Evolutionary conservation across 768 basidiomycete species (phyloP), one percentile per base, ranked within the genome.

Genomic region (Russula sp.): DNA sequence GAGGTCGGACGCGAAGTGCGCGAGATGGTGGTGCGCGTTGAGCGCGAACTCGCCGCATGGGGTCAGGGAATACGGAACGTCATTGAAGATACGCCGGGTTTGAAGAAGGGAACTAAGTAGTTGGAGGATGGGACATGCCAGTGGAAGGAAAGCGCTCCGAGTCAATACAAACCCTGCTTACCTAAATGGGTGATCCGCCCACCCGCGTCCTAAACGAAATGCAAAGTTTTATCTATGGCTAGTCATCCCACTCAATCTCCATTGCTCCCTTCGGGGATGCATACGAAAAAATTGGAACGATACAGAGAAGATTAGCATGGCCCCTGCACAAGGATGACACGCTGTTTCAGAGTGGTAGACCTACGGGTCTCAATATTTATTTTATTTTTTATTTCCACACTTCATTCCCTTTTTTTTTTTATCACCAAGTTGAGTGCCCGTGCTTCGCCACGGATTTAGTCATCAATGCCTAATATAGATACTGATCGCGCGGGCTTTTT

Each of bases 261-360:
- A 64, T 52, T 55, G 63, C 65, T 64, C 87, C 86, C 86, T 88
- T 88, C 85, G 86, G 86, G 86, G 89, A 87, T 87, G 86, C 89
- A 89, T 88, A 91, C 85, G 87, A 88, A 89, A 94, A 93, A 91
- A 89, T 94, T 93, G 92, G 90, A 94, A 94, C 91, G 89, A 94
- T 95, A 94, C 93, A 94, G 93, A 96, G 94, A 95, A 95, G 94
- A 94, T 96, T 94, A 95, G 94, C 94, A 96, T 96, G 91, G 94
- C 93, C 94, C 94, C 94, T 96, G 94, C 94, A 96, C 93, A 97
- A 96, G 94, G 94, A 96, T 95, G 94, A 94, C 94, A 95, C 91
- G 89, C 89, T 91, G 89, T 88, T 83, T 86, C 87, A 87, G 88
- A 89, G 88, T 89, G 87, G 88, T 88, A 88, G 73, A 74, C 70